Percentiles rank a stretch among this genome's conserved stretches.
Evolutionary conservation across 1,284 basidiomycete species (phyloP).

Genomic region (Heterobasidion irregulare): DNA sequence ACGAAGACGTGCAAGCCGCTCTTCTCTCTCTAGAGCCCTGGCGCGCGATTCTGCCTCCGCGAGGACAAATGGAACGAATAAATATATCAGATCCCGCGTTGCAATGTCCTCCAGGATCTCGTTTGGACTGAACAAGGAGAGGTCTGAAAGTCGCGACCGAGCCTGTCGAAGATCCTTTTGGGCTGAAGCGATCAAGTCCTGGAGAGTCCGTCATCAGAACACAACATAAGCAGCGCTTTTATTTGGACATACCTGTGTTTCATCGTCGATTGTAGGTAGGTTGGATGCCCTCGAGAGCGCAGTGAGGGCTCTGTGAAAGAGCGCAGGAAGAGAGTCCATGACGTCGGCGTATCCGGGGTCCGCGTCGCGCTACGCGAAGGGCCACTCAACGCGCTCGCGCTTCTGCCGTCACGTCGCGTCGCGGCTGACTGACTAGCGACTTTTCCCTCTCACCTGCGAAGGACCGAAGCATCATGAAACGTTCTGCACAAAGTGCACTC

Average conservation of each 20-base stretch:
- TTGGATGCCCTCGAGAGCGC: constrained; percentile 33
- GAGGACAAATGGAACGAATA: constrained; percentile 67
- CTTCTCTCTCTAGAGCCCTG: constrained; percentile 47
- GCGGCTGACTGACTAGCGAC: not conserved
- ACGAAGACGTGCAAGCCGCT: constrained; percentile 49
- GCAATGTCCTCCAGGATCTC: constrained; percentile 82
- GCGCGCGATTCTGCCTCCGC: constrained; percentile 68
- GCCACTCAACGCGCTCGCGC: not conserved
- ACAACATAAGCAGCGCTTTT: not conserved
- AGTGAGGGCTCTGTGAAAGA: constrained; percentile 36
- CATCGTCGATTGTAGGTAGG: constrained; percentile 38
- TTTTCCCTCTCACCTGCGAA: not conserved
- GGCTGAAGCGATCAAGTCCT: constrained; percentile 53
- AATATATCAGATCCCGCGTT: constrained; percentile 74
- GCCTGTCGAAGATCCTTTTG: constrained; percentile 45
- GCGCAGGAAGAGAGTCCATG: constrained; percentile 22
- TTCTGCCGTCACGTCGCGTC: not conserved
- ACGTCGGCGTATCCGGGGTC: constrained; percentile 7
- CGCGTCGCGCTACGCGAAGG: not conserved
- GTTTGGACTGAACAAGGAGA: constrained; percentile 82
- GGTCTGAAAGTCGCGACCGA: constrained; percentile 38
- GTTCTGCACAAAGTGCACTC: not conserved
- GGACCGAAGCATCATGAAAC: not conserved
- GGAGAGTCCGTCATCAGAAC: constrained; percentile 1
- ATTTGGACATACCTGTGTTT: constrained; percentile 34